phyloP scores from a whole-genome alignment of 179 eudicot species.

The Vitellaria paradoxa region DNA sequence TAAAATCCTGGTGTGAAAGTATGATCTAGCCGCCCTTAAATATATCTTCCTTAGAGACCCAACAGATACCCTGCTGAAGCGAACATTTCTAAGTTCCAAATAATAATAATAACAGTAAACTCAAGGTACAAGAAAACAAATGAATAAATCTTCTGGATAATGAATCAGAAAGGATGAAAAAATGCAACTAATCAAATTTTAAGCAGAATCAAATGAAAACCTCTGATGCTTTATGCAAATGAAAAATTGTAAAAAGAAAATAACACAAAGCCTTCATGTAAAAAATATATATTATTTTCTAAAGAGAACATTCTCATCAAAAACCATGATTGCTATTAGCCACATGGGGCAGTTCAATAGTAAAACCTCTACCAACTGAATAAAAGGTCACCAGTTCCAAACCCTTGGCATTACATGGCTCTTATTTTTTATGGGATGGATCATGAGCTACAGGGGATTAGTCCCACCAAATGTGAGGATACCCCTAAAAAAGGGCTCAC shows the following conservation, averaged over 20 bases:
- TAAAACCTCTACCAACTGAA: no score
- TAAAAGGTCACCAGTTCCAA: no score
- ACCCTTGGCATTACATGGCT: no score
- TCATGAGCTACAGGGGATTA: no score
- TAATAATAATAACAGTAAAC: not conserved
- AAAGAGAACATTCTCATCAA: not conserved
- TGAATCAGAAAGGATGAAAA: not conserved
- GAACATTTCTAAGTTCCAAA: slow-evolving; percentile 4
- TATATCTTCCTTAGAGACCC: slow-evolving; percentile 36
- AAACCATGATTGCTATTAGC: not conserved
- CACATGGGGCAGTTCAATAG: no score
- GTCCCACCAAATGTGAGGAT: no score
- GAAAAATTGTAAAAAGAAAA: not conserved
- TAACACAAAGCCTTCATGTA: not conserved
- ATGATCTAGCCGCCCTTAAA: slow-evolving; percentile 20
- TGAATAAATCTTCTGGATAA: not conserved
- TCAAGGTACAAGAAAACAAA: not conserved
- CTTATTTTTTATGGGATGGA: no score
- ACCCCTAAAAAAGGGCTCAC: no score
- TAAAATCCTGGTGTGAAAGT: not conserved
- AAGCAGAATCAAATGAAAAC: not conserved
- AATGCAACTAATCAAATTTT: not conserved
- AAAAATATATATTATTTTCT: no score
- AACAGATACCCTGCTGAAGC: slow-evolving; percentile 36
- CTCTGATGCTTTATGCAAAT: not conserved